Percentiles rank a stretch among this genome's conserved stretches.
These are phyloP conservation scores for Limonium bicolor DNA, from an alignment of 148 eudicot genomes.

Conservation along the genomic window DNA sequence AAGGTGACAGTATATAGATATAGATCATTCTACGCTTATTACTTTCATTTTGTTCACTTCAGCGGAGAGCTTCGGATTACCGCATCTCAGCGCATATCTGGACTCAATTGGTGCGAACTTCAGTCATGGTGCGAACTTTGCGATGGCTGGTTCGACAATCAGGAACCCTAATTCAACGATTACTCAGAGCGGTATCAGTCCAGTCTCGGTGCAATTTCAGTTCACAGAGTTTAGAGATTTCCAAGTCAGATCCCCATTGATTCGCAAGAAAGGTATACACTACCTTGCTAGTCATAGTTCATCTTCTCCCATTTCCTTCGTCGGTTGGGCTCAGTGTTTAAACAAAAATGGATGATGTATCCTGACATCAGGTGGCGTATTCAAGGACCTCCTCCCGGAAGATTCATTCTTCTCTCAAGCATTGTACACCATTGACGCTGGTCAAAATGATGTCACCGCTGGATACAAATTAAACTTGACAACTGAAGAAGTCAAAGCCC, in stretches of 20 bases:
- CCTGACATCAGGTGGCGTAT: slow-evolving; percentile 1
- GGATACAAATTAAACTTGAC: slow-evolving; percentile 8
- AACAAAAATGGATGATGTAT: background rate
- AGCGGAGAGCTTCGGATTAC: slow-evolving; percentile 8
- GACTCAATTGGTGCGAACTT: slow-evolving; percentile 7
- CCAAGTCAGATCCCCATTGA: background rate
- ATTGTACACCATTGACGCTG: slow-evolving; percentile 11
- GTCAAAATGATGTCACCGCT: slow-evolving; percentile 9
- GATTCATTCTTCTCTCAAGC: slow-evolving; percentile 6
- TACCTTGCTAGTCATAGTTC: background rate
- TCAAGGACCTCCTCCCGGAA: slow-evolving; percentile 1
- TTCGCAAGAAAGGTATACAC: background rate
- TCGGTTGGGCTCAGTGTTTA: background rate
- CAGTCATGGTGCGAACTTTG: slow-evolving; percentile 8
- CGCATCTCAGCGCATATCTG: slow-evolving; percentile 6
- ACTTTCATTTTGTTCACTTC: background rate
- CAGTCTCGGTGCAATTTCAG: slow-evolving; percentile 3
- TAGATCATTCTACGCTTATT: too few species aligned
- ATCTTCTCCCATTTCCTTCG: background rate
- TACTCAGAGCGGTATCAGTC: slow-evolving; percentile 1
- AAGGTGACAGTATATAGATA: too few species aligned
- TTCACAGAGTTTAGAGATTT: slow-evolving; percentile 1
- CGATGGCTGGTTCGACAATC: slow-evolving; percentile 5
- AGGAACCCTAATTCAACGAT: background rate
- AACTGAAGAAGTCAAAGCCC: slow-evolving; percentile 8